Evolutionary conservation across 2,329 filamentous ascomycete genomes (phyloP), one percentile per base, ranked within the genome.

Genomic region (Macrophomina pseudophaseolina): DNA sequence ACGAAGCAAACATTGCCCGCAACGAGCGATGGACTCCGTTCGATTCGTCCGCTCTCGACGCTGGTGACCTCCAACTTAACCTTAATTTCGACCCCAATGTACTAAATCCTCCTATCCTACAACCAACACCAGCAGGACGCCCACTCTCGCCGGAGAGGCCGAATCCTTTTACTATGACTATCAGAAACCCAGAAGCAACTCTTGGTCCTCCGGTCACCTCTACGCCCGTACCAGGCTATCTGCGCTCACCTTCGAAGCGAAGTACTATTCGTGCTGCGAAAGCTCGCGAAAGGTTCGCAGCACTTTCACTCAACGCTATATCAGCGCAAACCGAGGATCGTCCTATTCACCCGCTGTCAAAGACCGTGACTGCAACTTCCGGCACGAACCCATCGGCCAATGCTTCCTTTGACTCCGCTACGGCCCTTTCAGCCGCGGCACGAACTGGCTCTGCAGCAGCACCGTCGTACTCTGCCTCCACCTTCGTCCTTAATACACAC

Each of bases 211-310:
- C 42, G 3, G 48, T 63, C 9, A 68, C 66, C 1, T 70, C 70
- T 5, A 73, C 73, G 0, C 71, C 72, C 0, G 40, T 71, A 2
- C 72, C 73, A 2, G 79, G 79, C 0, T 84, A 84, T 64, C 76
- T 84, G 65, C 80, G 82, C 46, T 83, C 82, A 35, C 82, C 82
- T 0, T 81, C 79, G 49, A 80, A 80, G 66, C 75, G 79, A 30
- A 74, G 71, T 53, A 72, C 79, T 0, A 78, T 74, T 2, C 70
- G 78, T 1, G 71, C 73, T 1, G 35, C 53, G 4, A 59, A 59
- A 16, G 54, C 54, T n/a, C 54, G 54, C 6, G 64, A 69, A 33
- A 46, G 67, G 14, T 65, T 70, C 14, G 62, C 72, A 9, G 65
- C 65, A 6, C 65, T 66, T 8, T 66, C 64, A 5, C 35, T 32